Evolutionary conservation across 495 filamentous ascomycete species (phyloP).

Genomic region (Hyphodiscus hymeniophilus): DNA sequence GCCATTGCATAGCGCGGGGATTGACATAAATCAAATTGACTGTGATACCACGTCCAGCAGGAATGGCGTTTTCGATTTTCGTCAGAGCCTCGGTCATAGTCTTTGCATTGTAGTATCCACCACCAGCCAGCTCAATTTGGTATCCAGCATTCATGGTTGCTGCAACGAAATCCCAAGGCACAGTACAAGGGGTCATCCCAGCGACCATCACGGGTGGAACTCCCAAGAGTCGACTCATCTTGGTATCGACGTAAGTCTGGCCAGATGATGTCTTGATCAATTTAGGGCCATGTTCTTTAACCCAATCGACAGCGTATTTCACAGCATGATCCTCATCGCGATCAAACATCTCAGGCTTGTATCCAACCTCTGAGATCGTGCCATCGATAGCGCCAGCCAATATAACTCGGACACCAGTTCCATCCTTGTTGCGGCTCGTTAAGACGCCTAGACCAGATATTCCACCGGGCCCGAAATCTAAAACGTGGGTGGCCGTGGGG

Average conservation of each 20-base stretch:
- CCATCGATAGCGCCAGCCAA: slow-evolving; percentile 87
- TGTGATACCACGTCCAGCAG: slow-evolving; percentile 85
- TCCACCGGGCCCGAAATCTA: slow-evolving; percentile 94
- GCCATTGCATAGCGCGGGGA: slow-evolving; percentile 93
- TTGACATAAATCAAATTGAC: slow-evolving; percentile 97
- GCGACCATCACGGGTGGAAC: slow-evolving; percentile 88
- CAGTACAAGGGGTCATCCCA: slow-evolving; percentile 92
- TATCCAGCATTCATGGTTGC: slow-evolving; percentile 94
- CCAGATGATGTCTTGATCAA: slow-evolving; percentile 81
- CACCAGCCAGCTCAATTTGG: slow-evolving; percentile 80
- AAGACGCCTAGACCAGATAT: slow-evolving; percentile 94
- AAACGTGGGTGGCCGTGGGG: slow-evolving; percentile 79
- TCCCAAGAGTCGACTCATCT: slow-evolving; percentile 90
- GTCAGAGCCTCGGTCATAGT: slow-evolving; percentile 80
- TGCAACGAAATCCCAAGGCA: slow-evolving; percentile 93
- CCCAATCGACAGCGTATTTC: slow-evolving; percentile 96
- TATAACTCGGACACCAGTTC: slow-evolving; percentile 91
- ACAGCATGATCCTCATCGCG: slow-evolving; percentile 88
- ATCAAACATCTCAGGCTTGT: slow-evolving; percentile 95
- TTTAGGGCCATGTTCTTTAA: slow-evolving; percentile 85
- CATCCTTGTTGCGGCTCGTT: slow-evolving; percentile 96
- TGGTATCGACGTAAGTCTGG: slow-evolving; percentile 88
- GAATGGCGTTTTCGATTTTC: slow-evolving; percentile 85
- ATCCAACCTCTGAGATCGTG: slow-evolving; percentile 82
- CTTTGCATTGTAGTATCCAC: slow-evolving; percentile 89